Evolutionary conservation across 306 rosid genomes (phyloP).

Genomic region (Astragalus membranaceus): DNA sequence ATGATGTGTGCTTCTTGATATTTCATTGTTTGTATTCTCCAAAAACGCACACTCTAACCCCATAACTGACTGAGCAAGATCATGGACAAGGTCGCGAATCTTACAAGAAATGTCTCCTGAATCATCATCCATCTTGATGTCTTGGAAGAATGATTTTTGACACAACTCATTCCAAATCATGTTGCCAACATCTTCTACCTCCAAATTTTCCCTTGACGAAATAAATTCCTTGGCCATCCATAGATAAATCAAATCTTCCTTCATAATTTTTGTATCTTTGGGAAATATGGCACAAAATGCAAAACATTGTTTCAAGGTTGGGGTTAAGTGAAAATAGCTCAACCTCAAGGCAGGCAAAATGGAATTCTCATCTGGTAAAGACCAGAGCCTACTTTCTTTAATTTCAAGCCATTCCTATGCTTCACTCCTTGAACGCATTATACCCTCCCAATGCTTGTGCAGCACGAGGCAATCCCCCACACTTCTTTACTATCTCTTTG

Average conservation of each 20-base stretch:
- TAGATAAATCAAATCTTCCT: not conserved
- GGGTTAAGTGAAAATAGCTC: not conserved
- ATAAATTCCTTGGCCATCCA: not conserved
- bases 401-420: too few species aligned
- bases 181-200: not conserved
- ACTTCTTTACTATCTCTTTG: too few species aligned
- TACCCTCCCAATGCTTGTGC: too few species aligned
- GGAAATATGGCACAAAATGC: not conserved
- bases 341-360: not conserved
- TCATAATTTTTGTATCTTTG: not conserved
- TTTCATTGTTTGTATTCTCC: not conserved
- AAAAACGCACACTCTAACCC: not conserved
- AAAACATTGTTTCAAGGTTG: not conserved
- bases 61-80: not conserved
- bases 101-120: not conserved
- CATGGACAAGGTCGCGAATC: constrained; percentile 1
- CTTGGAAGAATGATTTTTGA: not conserved
- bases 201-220: not conserved
- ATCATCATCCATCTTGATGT: not conserved
- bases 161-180: not conserved
- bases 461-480: too few species aligned
- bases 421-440: too few species aligned
- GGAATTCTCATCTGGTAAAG: not conserved
- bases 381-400: not conserved
- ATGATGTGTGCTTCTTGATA: not conserved